Conservation (phyloP, 2,329 filamentous ascomycete species). For the Parastagonospora avenae region DNA sequence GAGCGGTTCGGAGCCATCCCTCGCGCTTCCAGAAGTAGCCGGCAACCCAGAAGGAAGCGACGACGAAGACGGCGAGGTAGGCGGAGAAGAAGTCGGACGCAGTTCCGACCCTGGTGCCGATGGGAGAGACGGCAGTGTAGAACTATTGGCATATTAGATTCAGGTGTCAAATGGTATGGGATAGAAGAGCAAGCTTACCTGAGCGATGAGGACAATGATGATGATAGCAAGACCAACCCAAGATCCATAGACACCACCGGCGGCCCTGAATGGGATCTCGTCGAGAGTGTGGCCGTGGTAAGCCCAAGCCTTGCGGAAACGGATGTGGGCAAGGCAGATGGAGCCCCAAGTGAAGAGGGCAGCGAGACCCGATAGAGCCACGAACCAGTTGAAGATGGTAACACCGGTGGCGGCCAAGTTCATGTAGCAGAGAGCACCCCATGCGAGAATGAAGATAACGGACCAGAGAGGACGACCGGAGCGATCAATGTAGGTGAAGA, state of each 20-base stretch:
- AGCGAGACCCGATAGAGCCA: slow-evolving; percentile 73
- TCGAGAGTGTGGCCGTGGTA: slow-evolving; percentile 49
- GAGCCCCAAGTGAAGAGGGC: slow-evolving; percentile 81
- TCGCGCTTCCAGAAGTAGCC: slow-evolving; percentile 70
- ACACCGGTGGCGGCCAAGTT: slow-evolving; percentile 54
- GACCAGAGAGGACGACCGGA: slow-evolving; percentile 78
- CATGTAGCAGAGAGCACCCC: slow-evolving; percentile 80
- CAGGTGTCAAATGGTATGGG: background rate
- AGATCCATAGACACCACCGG: slow-evolving; percentile 48
- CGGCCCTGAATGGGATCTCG: slow-evolving; percentile 52
- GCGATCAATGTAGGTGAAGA: slow-evolving; percentile 81
- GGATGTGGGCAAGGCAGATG: slow-evolving; percentile 90
- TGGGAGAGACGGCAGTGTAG: slow-evolving; percentile 47
- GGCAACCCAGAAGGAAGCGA: slow-evolving; percentile 48
- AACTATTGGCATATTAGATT: slow-evolving; percentile 36
- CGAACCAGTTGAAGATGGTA: slow-evolving; percentile 74
- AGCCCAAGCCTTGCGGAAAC: slow-evolving; percentile 69
- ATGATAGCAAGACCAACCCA: slow-evolving; percentile 49
- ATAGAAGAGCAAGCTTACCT: slow-evolving; percentile 30
- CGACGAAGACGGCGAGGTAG: slow-evolving; percentile 55
- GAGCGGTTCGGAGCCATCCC: slow-evolving; percentile 61
- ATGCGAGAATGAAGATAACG: slow-evolving; percentile 67
- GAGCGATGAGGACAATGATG: slow-evolving; percentile 46
- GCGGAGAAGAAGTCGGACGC: slow-evolving; percentile 53
- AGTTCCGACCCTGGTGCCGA: slow-evolving; percentile 33